phyloP scores from a whole-genome alignment of 345 rosid species.

The Psidium guajava region DNA sequence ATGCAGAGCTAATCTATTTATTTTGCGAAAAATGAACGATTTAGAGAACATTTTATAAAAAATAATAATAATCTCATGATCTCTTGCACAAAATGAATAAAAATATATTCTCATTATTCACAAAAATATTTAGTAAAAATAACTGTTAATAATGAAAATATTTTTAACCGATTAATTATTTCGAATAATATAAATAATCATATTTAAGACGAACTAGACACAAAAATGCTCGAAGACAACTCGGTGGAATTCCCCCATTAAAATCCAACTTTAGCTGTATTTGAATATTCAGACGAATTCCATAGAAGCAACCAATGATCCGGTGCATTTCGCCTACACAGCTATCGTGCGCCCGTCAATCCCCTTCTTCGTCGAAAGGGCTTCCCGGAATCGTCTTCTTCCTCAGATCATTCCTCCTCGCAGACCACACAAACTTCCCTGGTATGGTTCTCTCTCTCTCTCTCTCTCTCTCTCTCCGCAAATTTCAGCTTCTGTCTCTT shows the following conservation, averaged over 20 bases:
- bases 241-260: too few relatives aligned
- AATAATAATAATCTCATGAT: background rate
- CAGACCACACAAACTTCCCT: background rate
- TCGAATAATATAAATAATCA: too few relatives aligned
- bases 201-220: background rate
- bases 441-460: background rate
- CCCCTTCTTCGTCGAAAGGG: background rate
- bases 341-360: background rate
- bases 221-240: background rate
- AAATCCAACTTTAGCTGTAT: background rate
- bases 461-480: background rate
- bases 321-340: background rate
- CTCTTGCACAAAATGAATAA: too few relatives aligned
- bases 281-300: background rate
- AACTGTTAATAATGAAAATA: too few relatives aligned
- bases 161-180: too few relatives aligned
- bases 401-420: background rate
- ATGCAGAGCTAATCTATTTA: background rate
- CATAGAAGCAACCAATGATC: background rate
- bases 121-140: too few relatives aligned
- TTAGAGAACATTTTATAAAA: background rate
- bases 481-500: background rate
- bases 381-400: background rate
- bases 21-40: fast-evolving
- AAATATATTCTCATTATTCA: too few relatives aligned